phyloP scores from a whole-genome alignment of 83 land plant genomes.

The Diphasiastrum complanatum region DNA sequence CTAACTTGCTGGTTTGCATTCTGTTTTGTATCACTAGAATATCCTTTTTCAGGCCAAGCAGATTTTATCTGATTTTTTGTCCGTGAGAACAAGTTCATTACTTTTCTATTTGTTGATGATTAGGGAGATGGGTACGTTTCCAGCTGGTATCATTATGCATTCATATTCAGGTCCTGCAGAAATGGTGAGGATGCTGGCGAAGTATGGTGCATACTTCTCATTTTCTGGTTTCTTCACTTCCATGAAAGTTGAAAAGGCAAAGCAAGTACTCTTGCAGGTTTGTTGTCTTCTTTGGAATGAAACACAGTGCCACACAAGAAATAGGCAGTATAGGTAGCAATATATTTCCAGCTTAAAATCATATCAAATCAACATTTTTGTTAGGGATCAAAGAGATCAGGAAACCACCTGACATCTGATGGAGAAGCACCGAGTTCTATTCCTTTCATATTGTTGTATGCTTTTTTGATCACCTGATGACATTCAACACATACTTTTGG shows the following conservation, averaged over 20 bases:
- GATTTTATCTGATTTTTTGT: background rate
- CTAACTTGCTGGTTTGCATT: no score
- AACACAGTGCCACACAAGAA: no score
- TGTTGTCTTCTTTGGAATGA: constrained; percentile 15
- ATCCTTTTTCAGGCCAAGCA: no score
- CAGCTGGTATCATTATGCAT: constrained; percentile 84
- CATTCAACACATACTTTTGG: background rate
- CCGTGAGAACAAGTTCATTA: background rate
- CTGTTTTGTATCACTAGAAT: no score
- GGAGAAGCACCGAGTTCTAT: no score
- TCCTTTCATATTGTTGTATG: no score
- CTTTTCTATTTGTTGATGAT: background rate
- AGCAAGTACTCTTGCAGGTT: constrained; percentile 51
- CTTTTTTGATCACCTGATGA: background rate
- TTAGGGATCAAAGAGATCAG: no score
- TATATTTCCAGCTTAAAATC: no score
- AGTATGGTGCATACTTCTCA: constrained; percentile 82
- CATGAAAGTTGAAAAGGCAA: constrained; percentile 64
- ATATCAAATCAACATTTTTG: no score
- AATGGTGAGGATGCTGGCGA: constrained; percentile 61
- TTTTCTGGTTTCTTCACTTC: constrained; percentile 76
- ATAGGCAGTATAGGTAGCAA: no score
- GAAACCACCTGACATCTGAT: no score
- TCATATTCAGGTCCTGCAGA: constrained; percentile 83
- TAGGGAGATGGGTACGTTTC: constrained; percentile 75